Evolutionary conservation across 2,329 filamentous ascomycete genomes (phyloP), one percentile per base, ranked within the genome.

Genomic region (Xylaria polymorpha): DNA sequence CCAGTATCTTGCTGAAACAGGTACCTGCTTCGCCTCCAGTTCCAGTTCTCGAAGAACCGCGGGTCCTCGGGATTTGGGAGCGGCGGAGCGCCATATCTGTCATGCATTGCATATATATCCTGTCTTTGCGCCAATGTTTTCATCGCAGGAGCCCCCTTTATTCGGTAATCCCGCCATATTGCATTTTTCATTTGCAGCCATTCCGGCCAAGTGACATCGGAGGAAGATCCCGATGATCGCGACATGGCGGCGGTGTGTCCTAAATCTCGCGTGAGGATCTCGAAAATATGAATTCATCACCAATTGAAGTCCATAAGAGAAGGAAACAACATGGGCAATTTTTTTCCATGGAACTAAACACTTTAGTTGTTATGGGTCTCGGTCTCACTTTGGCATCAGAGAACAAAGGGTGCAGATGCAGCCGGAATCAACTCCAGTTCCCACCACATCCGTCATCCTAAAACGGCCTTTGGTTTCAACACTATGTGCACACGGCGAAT

Each of bases 371-470:
- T 37, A 43, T 48, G 37, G 53, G 35, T 25, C 15, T 37, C 14
- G 25, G 51, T 62, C 37, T 62, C 51, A 53, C 29, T 32, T 48
- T 46, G 39, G 6, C 15, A 44, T 43, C n/a, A 12, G 12, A 41
- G 46, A 32, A 68, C 57, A 69, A 69, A 66, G 59, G 22, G 61
- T 10, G 7, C n/a, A 50, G 25, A 29, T 29, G 25, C 25, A 29
- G 14, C 63, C 46, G 67, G 62, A 69, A 67, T 58, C 67, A 46
- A 61, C 14, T 14, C 15, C n/a, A 7, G 20, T n/a, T 55, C n/a
- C 29, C 9, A 32, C 55, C 37, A n/a, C 15, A 37, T 51, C 22
- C 29, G 22, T 41, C 25, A 61, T 44, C 41, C 66, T n/a, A 57
- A 65, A 68, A 32, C 66, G 57, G 48, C 20, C 2, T 7, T 41